Evolutionary conservation across 805 yeast species (phyloP), one percentile per base, ranked within the genome.

Genomic region (Candida namnaoensis): DNA sequence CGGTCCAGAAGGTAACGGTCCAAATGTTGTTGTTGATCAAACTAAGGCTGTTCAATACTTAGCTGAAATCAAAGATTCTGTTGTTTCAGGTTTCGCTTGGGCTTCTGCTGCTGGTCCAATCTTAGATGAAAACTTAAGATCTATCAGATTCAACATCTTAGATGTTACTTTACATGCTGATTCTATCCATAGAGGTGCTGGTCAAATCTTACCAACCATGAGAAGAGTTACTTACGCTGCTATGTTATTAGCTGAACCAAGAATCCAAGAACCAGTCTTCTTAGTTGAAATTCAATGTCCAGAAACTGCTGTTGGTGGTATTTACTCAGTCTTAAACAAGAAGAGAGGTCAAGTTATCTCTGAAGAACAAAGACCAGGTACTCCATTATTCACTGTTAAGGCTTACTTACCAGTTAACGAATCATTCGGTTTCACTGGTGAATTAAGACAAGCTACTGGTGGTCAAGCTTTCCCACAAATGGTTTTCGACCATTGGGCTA

Each of bases 381-480:
- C 99, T 61, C 98, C 99, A 75, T 81, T 93, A 79, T 93, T 93
- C 82, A 88, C 96, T 64, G 95, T 91, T 73, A 93, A 91, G 88
- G 99, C 99, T 64, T 86, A 88, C 95, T 81, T 91, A 77, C 99
- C 99, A 71, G 97, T 91, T 61, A 93, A 91, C 78, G 99, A 93
- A 81, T 91, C 99, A 46, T 91, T 93, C 84, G 99, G 99, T 85
- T 91, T 91, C 96, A 84, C 96, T 63, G 93, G 95, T 79, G 96
- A 90, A 66, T 84, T 91, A 68, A 88, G 99, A 82, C 97, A 91
- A 78, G 96, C 98, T 68, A 91, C 99, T 66, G 97, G 96, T 86
- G 99, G 99, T 74, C 99, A 91, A 82, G 99, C 99, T 72, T 91
- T 91, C 99, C 99, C 99, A 76, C 98, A 91, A 79, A 80, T 93